These are phyloP conservation scores for Ceratorhiza oryzae-sativae DNA, from an alignment of 1,284 basidiomycete genomes.

Conservation along the genomic window DNA sequence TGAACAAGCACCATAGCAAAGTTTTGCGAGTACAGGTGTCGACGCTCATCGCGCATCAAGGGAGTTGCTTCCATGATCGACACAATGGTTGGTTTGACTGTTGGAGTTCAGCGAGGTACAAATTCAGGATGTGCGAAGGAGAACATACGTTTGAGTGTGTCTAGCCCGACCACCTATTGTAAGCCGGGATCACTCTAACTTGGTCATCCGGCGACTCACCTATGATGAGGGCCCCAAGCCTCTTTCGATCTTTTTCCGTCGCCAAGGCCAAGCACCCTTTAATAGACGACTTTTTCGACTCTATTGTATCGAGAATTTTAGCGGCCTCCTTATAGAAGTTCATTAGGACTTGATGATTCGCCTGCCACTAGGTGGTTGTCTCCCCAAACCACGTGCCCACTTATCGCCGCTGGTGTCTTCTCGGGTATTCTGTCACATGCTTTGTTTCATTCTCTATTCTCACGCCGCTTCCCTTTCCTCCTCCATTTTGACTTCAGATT, in stretches of 20 bases:
- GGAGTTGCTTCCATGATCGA: constrained; percentile 69
- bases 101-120: not conserved
- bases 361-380: too few species aligned
- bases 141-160: constrained; percentile 88
- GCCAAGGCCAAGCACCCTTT: constrained; percentile 76
- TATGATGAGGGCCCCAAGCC: constrained; percentile 80
- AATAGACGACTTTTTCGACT: constrained; percentile 86
- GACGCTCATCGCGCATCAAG: constrained; percentile 75
- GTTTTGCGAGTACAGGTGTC: constrained; percentile 72
- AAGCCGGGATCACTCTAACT: not conserved
- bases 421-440: too few species aligned
- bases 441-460: too few species aligned
- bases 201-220: not conserved
- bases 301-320: constrained; percentile 80
- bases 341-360: too few species aligned
- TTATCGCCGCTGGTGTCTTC: too few species aligned
- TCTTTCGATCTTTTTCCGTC: constrained; percentile 77
- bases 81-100: constrained; percentile 73
- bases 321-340: constrained; percentile 93
- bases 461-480: too few species aligned
- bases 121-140: too few species aligned
- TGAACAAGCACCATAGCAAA: constrained; percentile 85
- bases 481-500: too few species aligned
- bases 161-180: constrained; percentile 46
- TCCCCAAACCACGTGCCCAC: too few species aligned